Percentiles rank a stretch among this genome's conserved stretches.
These are phyloP conservation scores for Trifolium repens DNA, from an alignment of 306 rosid genomes.

Conservation along the genomic window DNA sequence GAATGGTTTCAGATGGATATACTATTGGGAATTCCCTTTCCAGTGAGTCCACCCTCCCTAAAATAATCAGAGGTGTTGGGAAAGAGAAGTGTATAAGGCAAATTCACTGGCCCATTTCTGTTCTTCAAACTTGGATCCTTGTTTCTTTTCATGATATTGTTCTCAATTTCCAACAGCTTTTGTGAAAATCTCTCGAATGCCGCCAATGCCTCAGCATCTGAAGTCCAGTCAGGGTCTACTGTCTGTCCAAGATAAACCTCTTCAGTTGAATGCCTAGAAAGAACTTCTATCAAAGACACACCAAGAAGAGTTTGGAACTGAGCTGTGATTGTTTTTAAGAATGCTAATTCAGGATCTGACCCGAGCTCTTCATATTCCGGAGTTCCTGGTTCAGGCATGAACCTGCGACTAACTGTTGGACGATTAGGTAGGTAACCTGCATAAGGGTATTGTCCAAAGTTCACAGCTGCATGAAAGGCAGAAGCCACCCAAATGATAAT, in stretches of 20 bases:
- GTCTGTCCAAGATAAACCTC: slow-evolving; percentile 91
- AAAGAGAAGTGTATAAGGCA: slow-evolving; percentile 78
- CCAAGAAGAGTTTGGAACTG: slow-evolving; percentile 89
- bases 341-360: slow-evolving; percentile 67
- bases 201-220: slow-evolving; percentile 56
- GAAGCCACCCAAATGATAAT: slow-evolving; percentile 94
- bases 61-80: slow-evolving; percentile 80
- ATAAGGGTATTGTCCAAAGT: slow-evolving; percentile 91
- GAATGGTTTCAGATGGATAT: slow-evolving; percentile 59
- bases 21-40: slow-evolving; percentile 94
- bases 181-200: slow-evolving; percentile 69
- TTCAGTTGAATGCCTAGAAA: slow-evolving; percentile 85
- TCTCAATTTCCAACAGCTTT: slow-evolving; percentile 64
- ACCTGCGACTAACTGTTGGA: slow-evolving; percentile 89
- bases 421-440: slow-evolving; percentile 97
- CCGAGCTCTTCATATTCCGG: slow-evolving; percentile 72
- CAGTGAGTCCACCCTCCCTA: slow-evolving; percentile 78
- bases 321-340: slow-evolving; percentile 85
- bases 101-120: slow-evolving; percentile 72
- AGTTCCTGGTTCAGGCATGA: slow-evolving; percentile 95
- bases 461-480: slow-evolving; percentile 95
- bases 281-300: slow-evolving; percentile 75
- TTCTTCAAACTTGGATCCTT: slow-evolving; percentile 63
- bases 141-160: slow-evolving; percentile 61
- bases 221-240: slow-evolving; percentile 68